phyloP scores from a whole-genome alignment of 176 grass and related monocot genomes.

The Musa schizocarpa region DNA sequence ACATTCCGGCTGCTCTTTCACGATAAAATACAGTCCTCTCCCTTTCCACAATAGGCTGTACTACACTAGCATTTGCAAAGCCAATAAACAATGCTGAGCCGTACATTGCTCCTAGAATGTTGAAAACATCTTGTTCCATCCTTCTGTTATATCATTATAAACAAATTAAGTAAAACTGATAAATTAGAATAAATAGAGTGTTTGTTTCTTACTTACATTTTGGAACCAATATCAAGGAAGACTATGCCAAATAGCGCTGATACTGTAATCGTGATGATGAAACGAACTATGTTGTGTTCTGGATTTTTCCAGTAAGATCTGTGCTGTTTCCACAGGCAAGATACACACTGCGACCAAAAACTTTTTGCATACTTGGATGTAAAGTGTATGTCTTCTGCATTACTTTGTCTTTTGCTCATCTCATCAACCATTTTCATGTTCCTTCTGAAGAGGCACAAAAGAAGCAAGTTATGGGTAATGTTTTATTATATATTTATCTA shows the following conservation, averaged over 20 bases:
- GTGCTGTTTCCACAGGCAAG: constrained; percentile 89
- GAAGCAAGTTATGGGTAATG: constrained; percentile 3
- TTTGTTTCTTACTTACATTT: constrained; percentile 47
- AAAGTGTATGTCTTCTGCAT: constrained; percentile 50
- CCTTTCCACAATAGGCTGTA: constrained; percentile 56
- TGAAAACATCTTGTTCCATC: constrained; percentile 74
- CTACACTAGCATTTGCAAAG: constrained; percentile 55
- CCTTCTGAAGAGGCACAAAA: constrained; percentile 33
- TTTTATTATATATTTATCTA: not conserved
- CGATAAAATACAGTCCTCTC: constrained; percentile 56
- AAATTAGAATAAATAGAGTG: not conserved
- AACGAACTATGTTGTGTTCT: constrained; percentile 81
- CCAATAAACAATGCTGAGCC: constrained; percentile 60
- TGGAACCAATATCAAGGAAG: constrained; percentile 78
- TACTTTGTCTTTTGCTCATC: constrained; percentile 35
- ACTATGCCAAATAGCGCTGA: constrained; percentile 73
- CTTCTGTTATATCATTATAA: constrained; percentile 37
- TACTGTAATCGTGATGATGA: constrained; percentile 60
- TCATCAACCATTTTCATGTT: constrained; percentile 65
- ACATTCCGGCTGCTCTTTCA: constrained; percentile 69
- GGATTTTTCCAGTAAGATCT: constrained; percentile 97
- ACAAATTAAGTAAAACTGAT: constrained; percentile 7
- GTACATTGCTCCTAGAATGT: constrained; percentile 49
- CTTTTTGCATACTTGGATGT: constrained; percentile 50
- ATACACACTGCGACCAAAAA: constrained; percentile 45